Evolutionary conservation across 768 basidiomycete species (phyloP).

Genomic region (Xerocomellus dryophilus): DNA sequence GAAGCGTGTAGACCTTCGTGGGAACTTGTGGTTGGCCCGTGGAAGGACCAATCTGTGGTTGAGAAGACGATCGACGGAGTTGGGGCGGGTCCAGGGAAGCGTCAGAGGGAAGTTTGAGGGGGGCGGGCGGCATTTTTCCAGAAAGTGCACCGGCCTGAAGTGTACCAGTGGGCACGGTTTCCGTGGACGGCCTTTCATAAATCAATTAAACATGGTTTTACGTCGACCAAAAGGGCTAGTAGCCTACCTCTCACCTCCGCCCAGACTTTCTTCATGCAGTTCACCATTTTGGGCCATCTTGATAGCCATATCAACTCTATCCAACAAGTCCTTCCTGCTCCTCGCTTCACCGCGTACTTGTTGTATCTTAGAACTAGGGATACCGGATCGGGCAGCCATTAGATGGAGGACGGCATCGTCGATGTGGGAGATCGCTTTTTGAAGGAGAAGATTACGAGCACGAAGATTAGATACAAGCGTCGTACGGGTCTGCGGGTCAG

Average conservation of each 20-base stretch:
- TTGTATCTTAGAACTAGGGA: conserved; percentile 30
- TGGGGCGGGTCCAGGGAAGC: conserved; percentile 15
- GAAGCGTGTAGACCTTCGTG: conserved; percentile 21
- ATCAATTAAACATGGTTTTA: conserved; percentile 7
- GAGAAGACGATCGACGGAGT: conserved; percentile 30
- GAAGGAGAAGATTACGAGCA: conserved; percentile 30
- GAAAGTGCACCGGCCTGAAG: conserved; percentile 1
- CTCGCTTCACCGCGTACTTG: conserved; percentile 31
- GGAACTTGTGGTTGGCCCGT: conserved; percentile 13
- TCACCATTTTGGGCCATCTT: conserved; percentile 26
- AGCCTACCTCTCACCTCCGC: conserved; percentile 16
- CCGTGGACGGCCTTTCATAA: conserved; percentile 11
- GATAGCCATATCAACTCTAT: conserved; percentile 30
- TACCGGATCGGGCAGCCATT: conserved; percentile 32
- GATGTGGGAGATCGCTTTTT: conserved; percentile 32
- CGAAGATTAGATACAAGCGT: conserved; percentile 29
- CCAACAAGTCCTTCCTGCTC: conserved; percentile 31
- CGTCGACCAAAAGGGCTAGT: neutral
- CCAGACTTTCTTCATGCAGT: conserved; percentile 6
- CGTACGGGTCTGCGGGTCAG: conserved; percentile 14
- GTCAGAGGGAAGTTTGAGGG: neutral
- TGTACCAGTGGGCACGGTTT: neutral
- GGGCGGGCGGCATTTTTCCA: neutral
- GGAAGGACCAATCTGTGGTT: conserved; percentile 24
- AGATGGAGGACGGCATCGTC: conserved; percentile 31